A percentile compares a stretch with the other conserved stretches of the same genome.
These are phyloP conservation scores for Porcisia hertigi DNA, from an alignment of 208 protist genomes.

Conservation along the genomic window DNA sequence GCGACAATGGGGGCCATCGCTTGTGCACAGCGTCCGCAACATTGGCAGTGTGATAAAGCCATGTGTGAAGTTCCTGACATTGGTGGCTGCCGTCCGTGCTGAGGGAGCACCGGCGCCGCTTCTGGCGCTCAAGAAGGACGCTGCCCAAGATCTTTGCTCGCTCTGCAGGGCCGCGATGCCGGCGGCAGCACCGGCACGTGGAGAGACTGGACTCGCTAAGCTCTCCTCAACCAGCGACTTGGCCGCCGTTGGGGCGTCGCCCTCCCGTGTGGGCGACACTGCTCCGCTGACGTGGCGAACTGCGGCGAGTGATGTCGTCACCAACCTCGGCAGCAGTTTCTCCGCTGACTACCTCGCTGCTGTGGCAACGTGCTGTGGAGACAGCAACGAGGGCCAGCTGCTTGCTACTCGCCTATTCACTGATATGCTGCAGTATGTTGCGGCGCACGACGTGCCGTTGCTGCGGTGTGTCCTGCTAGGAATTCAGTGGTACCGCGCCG, in stretches of 20 bases:
- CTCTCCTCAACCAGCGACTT: conserved; percentile 10
- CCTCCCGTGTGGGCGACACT: conserved; percentile 21
- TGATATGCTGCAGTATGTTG: conserved; percentile 52
- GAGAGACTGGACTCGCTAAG: background rate
- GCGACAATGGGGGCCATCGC: conserved; percentile 51
- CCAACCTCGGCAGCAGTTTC: conserved; percentile 49
- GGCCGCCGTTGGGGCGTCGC: conserved; percentile 16
- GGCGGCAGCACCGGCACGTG: background rate
- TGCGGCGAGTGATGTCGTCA: conserved; percentile 42
- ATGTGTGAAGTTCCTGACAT: conserved; percentile 53
- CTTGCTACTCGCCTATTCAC: conserved; percentile 65
- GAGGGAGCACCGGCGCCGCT: conserved; percentile 44
- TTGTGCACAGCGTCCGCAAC: conserved; percentile 47
- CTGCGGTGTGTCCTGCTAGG: conserved; percentile 41
- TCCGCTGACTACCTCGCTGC: conserved; percentile 67
- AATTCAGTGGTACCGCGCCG: conserved; percentile 56
- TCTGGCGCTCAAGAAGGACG: conserved; percentile 55
- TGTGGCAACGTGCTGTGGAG: conserved; percentile 66
- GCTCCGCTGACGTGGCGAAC: conserved; percentile 18
- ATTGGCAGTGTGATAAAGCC: conserved; percentile 54
- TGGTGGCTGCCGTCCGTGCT: conserved; percentile 42
- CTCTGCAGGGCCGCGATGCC: conserved; percentile 21
- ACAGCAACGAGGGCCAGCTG: conserved; percentile 69
- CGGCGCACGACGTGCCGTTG: conserved; percentile 29
- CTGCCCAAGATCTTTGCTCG: conserved; percentile 47